Evolutionary conservation across 768 basidiomycete species (phyloP).

Genomic region (Rhodosporidiobolus odoratus): DNA sequence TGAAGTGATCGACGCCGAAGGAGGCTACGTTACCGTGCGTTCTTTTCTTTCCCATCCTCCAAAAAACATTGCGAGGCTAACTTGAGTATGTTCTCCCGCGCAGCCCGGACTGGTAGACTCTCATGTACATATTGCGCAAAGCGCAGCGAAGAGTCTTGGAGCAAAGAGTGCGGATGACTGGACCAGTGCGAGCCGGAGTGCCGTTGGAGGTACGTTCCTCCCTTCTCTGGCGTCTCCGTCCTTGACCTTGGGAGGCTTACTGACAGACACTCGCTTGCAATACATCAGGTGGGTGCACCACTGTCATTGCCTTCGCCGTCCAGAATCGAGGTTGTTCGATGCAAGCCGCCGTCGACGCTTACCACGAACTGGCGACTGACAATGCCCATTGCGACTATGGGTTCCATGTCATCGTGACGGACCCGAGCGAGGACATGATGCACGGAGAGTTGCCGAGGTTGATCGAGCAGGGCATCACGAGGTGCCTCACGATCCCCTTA

Average conservation of each 20-base stretch:
- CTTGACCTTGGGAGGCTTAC: not conserved
- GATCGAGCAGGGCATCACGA: slow-evolving; percentile 47
- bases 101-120: slow-evolving; percentile 48
- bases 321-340: slow-evolving; percentile 43
- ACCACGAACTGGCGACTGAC: slow-evolving; percentile 44
- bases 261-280: not conserved
- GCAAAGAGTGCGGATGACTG: slow-evolving; percentile 45
- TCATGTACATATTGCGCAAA: slow-evolving; percentile 48
- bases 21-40: slow-evolving; percentile 46
- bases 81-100: too few species aligned
- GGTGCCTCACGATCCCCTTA: slow-evolving; percentile 8
- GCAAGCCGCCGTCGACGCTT: slow-evolving; percentile 45
- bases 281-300: slow-evolving; percentile 46
- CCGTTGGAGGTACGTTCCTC: slow-evolving; percentile 17
- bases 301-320: slow-evolving; percentile 48
- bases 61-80: too few species aligned
- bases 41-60: not conserved
- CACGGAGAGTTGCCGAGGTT: slow-evolving; percentile 46
- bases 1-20: slow-evolving; percentile 47
- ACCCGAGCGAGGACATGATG: slow-evolving; percentile 46
- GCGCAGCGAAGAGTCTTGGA: slow-evolving; percentile 38
- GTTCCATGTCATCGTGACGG: slow-evolving; percentile 48
- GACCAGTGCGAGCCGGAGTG: slow-evolving; percentile 43
- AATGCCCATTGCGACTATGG: slow-evolving; percentile 46
- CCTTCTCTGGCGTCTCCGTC: not conserved